phyloP scores from a whole-genome alignment of 306 rosid species.

The Quercus variabilis region DNA sequence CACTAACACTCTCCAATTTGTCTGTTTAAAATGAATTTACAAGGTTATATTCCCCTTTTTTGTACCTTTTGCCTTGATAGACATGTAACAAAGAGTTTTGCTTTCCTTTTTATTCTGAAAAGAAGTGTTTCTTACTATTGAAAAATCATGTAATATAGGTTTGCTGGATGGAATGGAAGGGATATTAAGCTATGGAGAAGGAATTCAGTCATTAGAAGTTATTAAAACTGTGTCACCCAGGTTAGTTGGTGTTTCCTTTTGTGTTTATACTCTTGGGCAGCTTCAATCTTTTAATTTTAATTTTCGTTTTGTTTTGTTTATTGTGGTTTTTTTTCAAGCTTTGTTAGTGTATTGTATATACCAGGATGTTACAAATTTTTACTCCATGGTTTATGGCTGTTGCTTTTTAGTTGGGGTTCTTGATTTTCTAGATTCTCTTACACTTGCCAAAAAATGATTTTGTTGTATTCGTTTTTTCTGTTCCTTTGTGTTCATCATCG shows the following conservation, averaged over 20 bases:
- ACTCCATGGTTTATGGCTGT: background rate
- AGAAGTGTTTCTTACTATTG: slow-evolving; percentile 13
- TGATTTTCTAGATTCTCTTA: too few relatives aligned
- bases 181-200: slow-evolving; percentile 28
- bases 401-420: background rate
- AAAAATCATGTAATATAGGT: slow-evolving; percentile 35
- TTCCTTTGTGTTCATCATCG: too few relatives aligned
- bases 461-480: too few relatives aligned
- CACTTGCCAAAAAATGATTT: too few relatives aligned
- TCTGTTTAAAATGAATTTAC: background rate
- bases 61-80: slow-evolving; percentile 9
- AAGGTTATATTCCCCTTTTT: background rate
- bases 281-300: background rate
- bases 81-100: background rate
- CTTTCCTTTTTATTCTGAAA: slow-evolving; percentile 6
- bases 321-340: background rate
- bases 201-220: slow-evolving; percentile 30
- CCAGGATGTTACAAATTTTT: background rate
- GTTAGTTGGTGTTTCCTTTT: slow-evolving; percentile 31
- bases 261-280: background rate
- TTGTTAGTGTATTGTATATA: background rate
- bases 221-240: slow-evolving; percentile 22
- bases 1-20: background rate
- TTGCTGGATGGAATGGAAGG: slow-evolving; percentile 36
- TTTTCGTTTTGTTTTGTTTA: background rate